A percentile compares a stretch with the other conserved stretches of the same genome.
Conservation (phyloP, 2,329 filamentous ascomycete genomes). For the Fusarium mangiferae region DNA sequence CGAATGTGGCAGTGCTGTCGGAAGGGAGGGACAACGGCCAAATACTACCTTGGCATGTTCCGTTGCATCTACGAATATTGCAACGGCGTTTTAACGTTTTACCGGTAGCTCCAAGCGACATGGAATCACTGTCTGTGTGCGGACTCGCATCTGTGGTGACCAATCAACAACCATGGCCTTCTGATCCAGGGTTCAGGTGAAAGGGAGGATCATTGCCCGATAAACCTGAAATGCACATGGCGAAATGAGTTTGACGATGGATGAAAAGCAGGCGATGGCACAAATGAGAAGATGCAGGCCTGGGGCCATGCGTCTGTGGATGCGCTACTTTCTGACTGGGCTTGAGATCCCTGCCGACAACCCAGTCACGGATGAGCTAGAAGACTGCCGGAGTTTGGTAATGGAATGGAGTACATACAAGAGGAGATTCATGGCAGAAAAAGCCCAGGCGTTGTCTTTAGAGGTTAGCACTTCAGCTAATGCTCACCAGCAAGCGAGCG, state of each 20-base stretch:
- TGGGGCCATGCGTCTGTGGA: conserved; percentile 31
- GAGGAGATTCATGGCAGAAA: conserved; percentile 24
- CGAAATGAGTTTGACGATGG: conserved; percentile 27
- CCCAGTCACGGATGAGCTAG: conserved; percentile 26
- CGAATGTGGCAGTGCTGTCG: conserved; percentile 34
- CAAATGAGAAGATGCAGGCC: conserved; percentile 25
- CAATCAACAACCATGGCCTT: neutral
- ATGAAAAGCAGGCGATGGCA: conserved; percentile 21
- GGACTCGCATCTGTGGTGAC: neutral
- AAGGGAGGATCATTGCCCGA: conserved; percentile 17
- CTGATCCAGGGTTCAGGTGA: conserved; percentile 1
- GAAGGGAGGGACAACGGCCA: conserved; percentile 22
- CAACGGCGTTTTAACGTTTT: conserved; percentile 12
- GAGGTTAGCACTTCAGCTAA: conserved; percentile 29
- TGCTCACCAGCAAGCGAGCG: conserved; percentile 20
- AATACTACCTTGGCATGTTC: conserved; percentile 19
- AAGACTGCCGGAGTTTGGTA: conserved; percentile 27
- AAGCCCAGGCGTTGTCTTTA: conserved; percentile 12
- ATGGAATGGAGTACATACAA: conserved; percentile 25
- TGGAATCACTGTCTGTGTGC: neutral
- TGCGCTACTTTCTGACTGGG: conserved; percentile 44
- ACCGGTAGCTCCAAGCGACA: neutral
- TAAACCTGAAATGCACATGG: conserved; percentile 16
- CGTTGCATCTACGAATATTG: conserved; percentile 16
- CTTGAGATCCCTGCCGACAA: conserved; percentile 37